Base-by-base conservation (phyloP, 1,284 basidiomycete genomes). In the Ceratorhiza oryzae-sativae region DNA sequence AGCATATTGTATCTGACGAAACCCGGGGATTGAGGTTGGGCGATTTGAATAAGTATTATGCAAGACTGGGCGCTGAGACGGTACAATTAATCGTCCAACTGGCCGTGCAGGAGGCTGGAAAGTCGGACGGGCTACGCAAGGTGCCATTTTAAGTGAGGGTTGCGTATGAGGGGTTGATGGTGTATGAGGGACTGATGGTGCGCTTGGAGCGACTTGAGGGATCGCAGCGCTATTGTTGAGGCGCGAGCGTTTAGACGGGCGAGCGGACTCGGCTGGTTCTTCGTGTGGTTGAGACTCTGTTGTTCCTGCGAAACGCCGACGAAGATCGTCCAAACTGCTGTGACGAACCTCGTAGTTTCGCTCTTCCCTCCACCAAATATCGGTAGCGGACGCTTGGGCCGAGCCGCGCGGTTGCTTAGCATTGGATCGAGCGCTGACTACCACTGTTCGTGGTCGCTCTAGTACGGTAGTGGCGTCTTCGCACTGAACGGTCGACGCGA, bases 271-370 rank as follows among this genome's bases (percentile, higher is more conserved):
- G 18, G 6, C n/a, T 2, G 53, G 13, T 55, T 55, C 30, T 55
- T 55, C 53, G 6, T 55, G 5, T 34, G 53, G 0, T 55, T 34
- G 8, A 18, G 30, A 12, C 30, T 3, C 53, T n/a, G 53, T 18
- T 34, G 12, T 25, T 42, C 41, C 56, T 27, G 56, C 32, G 4
- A 42, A 25, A 12, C 23, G 10, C 13, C 36, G 56, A 18, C 36
- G 36, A 18, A 59, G 56, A 34, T 59, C 36, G 56, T 59, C 56
- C 36, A 59, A 36, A 9, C 3, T 59, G 34, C 10, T 42, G 3
- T 59, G 56, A 23, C 36, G 56, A 27, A 41, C 36, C 36, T 59
- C 56, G 36, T 59, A 42, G 36, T 59, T 59, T 23, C 25, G 56
- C 18, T 27, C 36, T 27, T 20, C 41, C n/a, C 34, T 59, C 56